Base-by-base conservation (phyloP, 176 grass and related monocot genomes). In the Melocanna baccifera region DNA sequence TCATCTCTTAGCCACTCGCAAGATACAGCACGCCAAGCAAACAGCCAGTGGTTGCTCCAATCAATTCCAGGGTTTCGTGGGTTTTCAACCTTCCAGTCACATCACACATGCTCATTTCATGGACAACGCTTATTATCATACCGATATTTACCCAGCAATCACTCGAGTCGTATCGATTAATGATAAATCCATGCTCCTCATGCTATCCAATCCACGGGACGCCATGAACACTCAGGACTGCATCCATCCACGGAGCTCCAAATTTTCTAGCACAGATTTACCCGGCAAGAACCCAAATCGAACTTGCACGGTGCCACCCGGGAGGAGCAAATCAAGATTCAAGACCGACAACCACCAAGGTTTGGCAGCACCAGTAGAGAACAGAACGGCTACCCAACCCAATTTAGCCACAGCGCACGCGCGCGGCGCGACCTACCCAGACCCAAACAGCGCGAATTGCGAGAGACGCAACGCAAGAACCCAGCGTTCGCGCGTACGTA, bases 21-120 rank as follows among this genome's bases (percentile, higher is more conserved):
- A 34, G 50, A 61, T 63, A 41, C 22, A 42, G 34, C 46, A 76
- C 34, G 23, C 40, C 46, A 77, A 67, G 48, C 34, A 42, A 77
- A 73, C 73, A 85, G 58, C 47, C 48, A 69, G 73, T 77, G 34
- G 83, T 85, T 85, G 50, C 50, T 69, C 11, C 37, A n/a, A 61
- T 61, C n/a, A 61, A 8, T 67, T 22, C 1, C 71, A 52, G 9
- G 40, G 22, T 12, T 1, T 12, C 23, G 51, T 59, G 22, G 5
- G 37, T 28, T 57, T 28, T 58, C 51, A 55, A 57, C 50, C 37
- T 61, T 71, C 15, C 4, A 22, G n/a, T 71, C 51, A 71, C 16
- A 71, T 59, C 69, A 9, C 36, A 70, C 39, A 71, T 43, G 79
- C 26, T 43, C 25, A 71, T 82, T 34, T 10, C 14, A 15, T 56